Conservation (phyloP, 768 basidiomycete species). For the Pleurotus sapidus region DNA sequence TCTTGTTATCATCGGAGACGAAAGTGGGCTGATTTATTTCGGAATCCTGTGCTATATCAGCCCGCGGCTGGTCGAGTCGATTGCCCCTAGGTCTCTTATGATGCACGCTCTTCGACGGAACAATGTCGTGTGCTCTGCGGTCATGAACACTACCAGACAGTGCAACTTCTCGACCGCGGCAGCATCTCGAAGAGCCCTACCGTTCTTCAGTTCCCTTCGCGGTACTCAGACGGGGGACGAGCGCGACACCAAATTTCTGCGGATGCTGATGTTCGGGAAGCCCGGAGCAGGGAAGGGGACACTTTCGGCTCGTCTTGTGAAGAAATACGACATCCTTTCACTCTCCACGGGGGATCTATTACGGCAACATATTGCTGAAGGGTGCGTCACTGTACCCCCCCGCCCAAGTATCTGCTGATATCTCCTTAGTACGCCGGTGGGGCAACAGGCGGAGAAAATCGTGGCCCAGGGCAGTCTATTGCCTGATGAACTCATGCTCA, state of each 20-base stretch:
- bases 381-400: constrained; percentile 27
- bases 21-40: background rate
- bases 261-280: constrained; percentile 79
- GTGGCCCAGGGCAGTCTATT: constrained; percentile 78
- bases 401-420: background rate
- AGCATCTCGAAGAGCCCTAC: constrained; percentile 37
- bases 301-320: constrained; percentile 67
- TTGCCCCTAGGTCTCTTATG: no score
- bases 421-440: constrained; percentile 57
- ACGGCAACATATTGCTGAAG: constrained; percentile 76
- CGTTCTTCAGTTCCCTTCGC: constrained; percentile 35
- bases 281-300: constrained; percentile 90
- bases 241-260: constrained; percentile 37
- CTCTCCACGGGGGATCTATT: constrained; percentile 85
- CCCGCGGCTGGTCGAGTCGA: no score
- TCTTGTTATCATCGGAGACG: background rate
- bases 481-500: constrained; percentile 78
- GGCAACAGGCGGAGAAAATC: constrained; percentile 69
- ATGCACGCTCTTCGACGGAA: background rate
- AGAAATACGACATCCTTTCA: constrained; percentile 76
- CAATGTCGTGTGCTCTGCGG: background rate
- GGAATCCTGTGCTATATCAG: no score
- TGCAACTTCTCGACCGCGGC: constrained; percentile 28
- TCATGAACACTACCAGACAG: constrained; percentile 2
- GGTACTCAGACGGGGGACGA: constrained; percentile 35